Evolutionary conservation across 2,329 filamentous ascomycete species (phyloP).

Genomic region (Fusarium xyrophilum): DNA sequence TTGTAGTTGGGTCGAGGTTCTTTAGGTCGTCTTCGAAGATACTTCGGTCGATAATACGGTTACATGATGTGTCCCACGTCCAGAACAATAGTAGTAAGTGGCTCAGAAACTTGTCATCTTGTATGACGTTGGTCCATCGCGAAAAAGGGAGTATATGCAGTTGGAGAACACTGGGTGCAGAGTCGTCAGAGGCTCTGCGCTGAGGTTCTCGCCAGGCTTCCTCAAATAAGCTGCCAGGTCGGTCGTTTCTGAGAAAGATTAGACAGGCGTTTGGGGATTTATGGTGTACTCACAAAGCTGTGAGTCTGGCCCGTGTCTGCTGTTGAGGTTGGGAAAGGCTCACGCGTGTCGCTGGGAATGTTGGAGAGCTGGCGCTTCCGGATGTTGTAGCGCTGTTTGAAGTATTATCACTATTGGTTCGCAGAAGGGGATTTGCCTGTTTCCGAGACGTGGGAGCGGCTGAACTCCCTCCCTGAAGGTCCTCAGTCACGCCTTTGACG

Average conservation of each 20-base stretch:
- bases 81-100: slow-evolving; percentile 22
- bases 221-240: slow-evolving; percentile 4
- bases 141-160: slow-evolving; percentile 17
- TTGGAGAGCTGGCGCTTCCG: neutral
- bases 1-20: neutral
- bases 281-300: slow-evolving; percentile 12
- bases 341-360: neutral
- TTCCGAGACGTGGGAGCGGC: neutral
- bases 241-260: neutral
- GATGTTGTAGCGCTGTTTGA: neutral
- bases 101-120: slow-evolving; percentile 17
- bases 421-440: neutral
- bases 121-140: slow-evolving; percentile 14
- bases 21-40: slow-evolving; percentile 26
- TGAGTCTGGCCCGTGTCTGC: neutral
- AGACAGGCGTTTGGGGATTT: neutral
- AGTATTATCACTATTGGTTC: neutral
- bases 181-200: neutral
- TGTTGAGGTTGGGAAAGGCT: neutral
- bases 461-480: neutral
- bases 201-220: neutral
- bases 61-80: slow-evolving; percentile 23
- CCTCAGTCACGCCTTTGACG: slow-evolving; percentile 5
- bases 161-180: neutral
- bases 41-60: slow-evolving; percentile 16